phyloP scores from a whole-genome alignment of 2,329 filamentous ascomycete species.

The Sporothrix curviconia region DNA sequence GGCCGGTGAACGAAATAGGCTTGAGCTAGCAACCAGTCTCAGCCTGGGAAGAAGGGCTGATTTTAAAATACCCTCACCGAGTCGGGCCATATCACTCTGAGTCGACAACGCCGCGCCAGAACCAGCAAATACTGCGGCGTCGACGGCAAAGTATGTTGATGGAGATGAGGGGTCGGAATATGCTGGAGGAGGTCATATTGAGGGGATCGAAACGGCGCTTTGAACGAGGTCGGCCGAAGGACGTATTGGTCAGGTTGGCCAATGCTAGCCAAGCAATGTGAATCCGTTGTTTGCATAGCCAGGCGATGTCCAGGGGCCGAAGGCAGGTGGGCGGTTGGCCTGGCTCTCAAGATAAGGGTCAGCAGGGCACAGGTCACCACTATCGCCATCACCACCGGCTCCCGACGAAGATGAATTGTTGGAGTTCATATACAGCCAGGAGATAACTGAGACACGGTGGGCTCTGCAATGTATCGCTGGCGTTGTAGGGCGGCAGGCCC shows the following conservation, averaged over 20 bases:
- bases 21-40: constrained; percentile 41
- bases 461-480: constrained; percentile 7
- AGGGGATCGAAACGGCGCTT: constrained; percentile 37
- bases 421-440: neutral
- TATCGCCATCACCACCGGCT: neutral
- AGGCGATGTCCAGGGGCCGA: constrained; percentile 37
- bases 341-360: constrained; percentile 1
- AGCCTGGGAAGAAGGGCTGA: constrained; percentile 34
- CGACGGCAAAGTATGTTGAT: constrained; percentile 3
- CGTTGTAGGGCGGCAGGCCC: constrained; percentile 8
- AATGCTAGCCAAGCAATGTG: constrained; percentile 39
- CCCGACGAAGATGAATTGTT: too few species aligned
- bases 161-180: neutral
- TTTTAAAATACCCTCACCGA: constrained; percentile 37
- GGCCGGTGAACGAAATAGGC: constrained; percentile 33
- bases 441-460: constrained; percentile 7
- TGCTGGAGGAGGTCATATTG: constrained; percentile 28
- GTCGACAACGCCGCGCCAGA: constrained; percentile 12
- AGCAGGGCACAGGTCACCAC: neutral
- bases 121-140: neutral
- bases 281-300: constrained; percentile 45
- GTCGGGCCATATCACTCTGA: constrained; percentile 32
- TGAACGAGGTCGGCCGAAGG: constrained; percentile 34
- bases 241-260: constrained; percentile 36
- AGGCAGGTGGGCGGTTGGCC: constrained; percentile 31